phyloP scores from a whole-genome alignment of 2,329 filamentous ascomycete species.

The Cadophora sp. region DNA sequence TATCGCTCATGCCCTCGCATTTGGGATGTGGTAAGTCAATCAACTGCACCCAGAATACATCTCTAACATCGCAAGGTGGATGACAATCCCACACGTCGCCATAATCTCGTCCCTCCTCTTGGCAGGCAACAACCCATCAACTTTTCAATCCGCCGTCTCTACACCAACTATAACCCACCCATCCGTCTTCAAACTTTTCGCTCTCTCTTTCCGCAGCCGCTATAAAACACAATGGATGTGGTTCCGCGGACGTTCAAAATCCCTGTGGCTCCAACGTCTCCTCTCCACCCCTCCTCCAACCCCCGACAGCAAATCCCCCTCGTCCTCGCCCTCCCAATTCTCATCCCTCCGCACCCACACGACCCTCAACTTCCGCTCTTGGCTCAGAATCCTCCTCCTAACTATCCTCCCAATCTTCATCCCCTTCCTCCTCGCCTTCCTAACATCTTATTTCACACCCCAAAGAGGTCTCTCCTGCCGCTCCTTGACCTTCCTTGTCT shows the following conservation, averaged over 20 bases:
- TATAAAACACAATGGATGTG: conserved; percentile 27
- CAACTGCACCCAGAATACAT: background rate
- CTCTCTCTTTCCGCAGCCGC: conserved; percentile 12
- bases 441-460: conserved; percentile 47
- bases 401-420: conserved; percentile 22
- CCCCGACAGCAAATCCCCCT: background rate
- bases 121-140: conserved; percentile 31
- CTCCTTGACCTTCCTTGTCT: conserved; percentile 46
- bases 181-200: conserved; percentile 13
- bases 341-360: background rate
- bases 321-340: background rate
- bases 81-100: conserved; percentile 31
- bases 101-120: conserved; percentile 27
- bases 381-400: conserved; percentile 20
- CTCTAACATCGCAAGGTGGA: conserved; percentile 24
- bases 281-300: background rate
- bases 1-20: conserved; percentile 31
- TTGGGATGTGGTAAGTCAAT: conserved; percentile 23
- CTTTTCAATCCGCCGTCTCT: conserved; percentile 7
- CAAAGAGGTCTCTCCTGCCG: conserved; percentile 45
- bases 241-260: conserved; percentile 20
- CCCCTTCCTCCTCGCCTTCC: conserved; percentile 45
- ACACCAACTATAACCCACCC: background rate
- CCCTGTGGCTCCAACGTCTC: conserved; percentile 16
- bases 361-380: conserved; percentile 8